Conservation (phyloP, 1,284 basidiomycete species). For the Cutaneotrichosporon daszewskae region DNA sequence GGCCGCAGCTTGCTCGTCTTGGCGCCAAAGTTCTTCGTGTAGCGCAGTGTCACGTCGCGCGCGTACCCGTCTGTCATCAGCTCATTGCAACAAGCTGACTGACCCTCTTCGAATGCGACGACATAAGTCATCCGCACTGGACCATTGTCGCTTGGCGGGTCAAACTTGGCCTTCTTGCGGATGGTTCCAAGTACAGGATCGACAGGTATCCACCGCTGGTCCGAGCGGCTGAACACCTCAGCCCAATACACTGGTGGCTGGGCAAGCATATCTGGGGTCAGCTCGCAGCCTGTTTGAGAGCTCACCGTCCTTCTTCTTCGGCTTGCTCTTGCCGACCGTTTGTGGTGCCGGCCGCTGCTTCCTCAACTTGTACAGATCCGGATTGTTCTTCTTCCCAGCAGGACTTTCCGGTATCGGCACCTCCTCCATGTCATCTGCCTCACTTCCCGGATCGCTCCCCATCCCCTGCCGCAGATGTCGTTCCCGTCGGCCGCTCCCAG, state of each 20-base stretch:
- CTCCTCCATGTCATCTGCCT: conserved; percentile 26
- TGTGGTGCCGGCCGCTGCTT: conserved; percentile 24
- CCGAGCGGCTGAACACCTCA: conserved; percentile 89
- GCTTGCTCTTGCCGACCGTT: conserved; percentile 28
- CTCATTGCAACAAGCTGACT: conserved; percentile 33
- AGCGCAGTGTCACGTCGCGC: conserved; percentile 54
- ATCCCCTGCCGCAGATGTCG: conserved; percentile 5
- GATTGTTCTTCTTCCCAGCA: conserved; percentile 21
- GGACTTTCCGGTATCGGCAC: conserved; percentile 17
- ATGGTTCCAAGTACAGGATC: conserved; percentile 79
- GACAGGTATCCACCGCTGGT: conserved; percentile 86
- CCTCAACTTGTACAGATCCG: conserved; percentile 37
- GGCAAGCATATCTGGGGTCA: conserved; percentile 30
- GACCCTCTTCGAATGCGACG: conserved; percentile 87
- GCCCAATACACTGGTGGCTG: conserved; percentile 93
- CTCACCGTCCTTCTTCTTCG: conserved; percentile 32
- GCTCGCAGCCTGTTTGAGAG: neutral
- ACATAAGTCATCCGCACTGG: conserved; percentile 92
- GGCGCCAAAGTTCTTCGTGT: conserved; percentile 72
- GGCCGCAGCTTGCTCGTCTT: conserved; percentile 78
- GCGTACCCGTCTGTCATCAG: conserved; percentile 51
- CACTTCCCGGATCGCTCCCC: conserved; percentile 15
- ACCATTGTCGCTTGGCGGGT: conserved; percentile 57
- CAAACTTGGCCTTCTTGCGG: conserved; percentile 75
- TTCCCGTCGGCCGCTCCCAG: conserved; percentile 28